Evolutionary conservation across 2,329 filamentous ascomycete species (phyloP).

Genomic region (Calonectria ilicicola): DNA sequence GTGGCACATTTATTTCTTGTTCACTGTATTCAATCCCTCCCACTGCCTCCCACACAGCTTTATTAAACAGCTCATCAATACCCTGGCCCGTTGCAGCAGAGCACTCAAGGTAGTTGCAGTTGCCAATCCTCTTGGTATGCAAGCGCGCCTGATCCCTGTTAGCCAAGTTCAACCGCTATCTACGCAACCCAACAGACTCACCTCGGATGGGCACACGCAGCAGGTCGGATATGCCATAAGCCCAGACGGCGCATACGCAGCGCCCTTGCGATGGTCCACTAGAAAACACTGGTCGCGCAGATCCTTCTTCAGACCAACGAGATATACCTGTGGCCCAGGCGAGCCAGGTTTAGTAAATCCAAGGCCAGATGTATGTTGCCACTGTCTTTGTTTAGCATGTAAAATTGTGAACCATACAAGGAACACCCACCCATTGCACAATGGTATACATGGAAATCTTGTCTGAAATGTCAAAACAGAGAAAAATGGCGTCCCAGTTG

Average conservation of each 20-base stretch:
- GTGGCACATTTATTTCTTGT: conserved; percentile 6
- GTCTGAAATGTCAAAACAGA: conserved; percentile 54
- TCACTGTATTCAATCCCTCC: conserved; percentile 30
- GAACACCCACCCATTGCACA: conserved; percentile 48
- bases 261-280: conserved; percentile 31
- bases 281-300: conserved; percentile 40
- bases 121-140: conserved; percentile 47
- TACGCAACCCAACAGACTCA: background rate
- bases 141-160: conserved; percentile 43
- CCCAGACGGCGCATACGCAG: conserved; percentile 13
- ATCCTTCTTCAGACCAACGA: conserved; percentile 52
- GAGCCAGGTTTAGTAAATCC: conserved; percentile 41
- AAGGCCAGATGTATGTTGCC: conserved; percentile 42
- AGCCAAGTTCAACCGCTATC: background rate
- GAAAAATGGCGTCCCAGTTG: conserved; percentile 51
- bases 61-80: conserved; percentile 46
- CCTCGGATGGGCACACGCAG: conserved; percentile 47
- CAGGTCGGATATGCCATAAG: conserved; percentile 41
- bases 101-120: conserved; percentile 48
- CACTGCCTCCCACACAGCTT: conserved; percentile 39
- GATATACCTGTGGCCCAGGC: conserved; percentile 42
- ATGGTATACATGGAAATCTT: conserved; percentile 49
- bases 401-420: accelerated
- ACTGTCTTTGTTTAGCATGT: conserved; percentile 36
- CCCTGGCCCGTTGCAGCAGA: conserved; percentile 52